A percentile compares a stretch with the other conserved stretches of the same genome.
These are phyloP conservation scores for Dianthus caryophyllus DNA, from an alignment of 148 eudicot genomes.

Conservation along the genomic window DNA sequence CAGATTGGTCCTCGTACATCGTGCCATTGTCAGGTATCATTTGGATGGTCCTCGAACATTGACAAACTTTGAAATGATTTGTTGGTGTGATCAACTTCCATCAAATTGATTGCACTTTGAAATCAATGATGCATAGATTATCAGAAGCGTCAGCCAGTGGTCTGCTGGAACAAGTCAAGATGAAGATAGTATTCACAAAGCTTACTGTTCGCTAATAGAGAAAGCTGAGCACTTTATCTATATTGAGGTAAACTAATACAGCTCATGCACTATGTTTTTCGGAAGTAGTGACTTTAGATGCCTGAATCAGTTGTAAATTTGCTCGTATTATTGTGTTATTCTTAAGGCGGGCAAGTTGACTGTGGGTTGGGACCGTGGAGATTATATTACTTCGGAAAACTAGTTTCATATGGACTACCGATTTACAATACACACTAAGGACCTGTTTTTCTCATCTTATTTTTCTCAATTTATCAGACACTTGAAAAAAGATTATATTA, in stretches of 20 bases:
- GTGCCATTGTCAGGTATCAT: conserved; percentile 86
- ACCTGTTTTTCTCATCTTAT: no score
- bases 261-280: neutral
- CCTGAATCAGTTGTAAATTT: neutral
- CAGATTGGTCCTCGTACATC: conserved; percentile 86
- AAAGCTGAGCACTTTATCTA: conserved; percentile 81
- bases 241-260: conserved; percentile 61
- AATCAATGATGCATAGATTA: conserved; percentile 40
- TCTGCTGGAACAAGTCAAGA: conserved; percentile 95
- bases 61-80: neutral
- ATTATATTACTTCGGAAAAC: neutral
- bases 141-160: conserved; percentile 97
- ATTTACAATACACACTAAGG: no score
- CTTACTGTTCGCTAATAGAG: conserved; percentile 90
- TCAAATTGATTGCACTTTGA: conserved; percentile 6
- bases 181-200: conserved; percentile 94
- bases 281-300: neutral
- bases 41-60: neutral
- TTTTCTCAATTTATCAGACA: no score
- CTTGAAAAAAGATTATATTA: no score
- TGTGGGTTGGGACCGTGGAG: neutral
- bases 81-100: neutral
- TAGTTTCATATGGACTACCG: neutral
- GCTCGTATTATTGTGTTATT: neutral
- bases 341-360: neutral